Conservation (phyloP, 2,329 filamentous ascomycete genomes). For the Tothia fuscella region DNA sequence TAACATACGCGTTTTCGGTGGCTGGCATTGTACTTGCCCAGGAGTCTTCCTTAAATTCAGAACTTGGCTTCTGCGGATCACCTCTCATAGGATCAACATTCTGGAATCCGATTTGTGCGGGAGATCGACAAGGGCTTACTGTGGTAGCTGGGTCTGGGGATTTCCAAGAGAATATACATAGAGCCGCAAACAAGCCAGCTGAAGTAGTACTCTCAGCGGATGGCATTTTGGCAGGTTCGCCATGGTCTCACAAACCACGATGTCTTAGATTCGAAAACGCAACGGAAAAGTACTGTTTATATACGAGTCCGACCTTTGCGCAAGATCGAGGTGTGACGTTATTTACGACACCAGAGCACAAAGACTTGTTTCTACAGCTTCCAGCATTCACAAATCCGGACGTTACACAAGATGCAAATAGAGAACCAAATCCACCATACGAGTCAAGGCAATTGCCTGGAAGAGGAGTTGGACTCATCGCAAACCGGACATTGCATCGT, state of each 20-base stretch:
- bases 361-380: neutral
- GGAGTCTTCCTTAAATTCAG: neutral
- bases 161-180: neutral
- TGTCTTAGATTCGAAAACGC: conserved; percentile 7
- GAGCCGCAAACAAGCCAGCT: neutral
- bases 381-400: conserved; percentile 9
- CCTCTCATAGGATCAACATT: neutral
- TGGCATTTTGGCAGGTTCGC: neutral
- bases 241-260: conserved; percentile 6
- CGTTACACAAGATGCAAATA: neutral
- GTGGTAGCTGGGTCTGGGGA: neutral
- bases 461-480: conserved; percentile 10
- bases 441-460: conserved; percentile 5
- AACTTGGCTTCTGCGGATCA: neutral
- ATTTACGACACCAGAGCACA: conserved; percentile 7
- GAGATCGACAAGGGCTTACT: neutral
- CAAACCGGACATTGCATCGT: conserved; percentile 6
- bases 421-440: conserved; percentile 5
- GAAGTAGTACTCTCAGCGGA: neutral
- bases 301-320: conserved; percentile 9
- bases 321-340: conserved; percentile 11
- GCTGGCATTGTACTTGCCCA: neutral
- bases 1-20: neutral
- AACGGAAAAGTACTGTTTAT: conserved; percentile 10
- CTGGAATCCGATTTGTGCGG: neutral